Percentiles rank a stretch among this genome's conserved stretches.
Evolutionary conservation across 2,329 filamentous ascomycete genomes (phyloP).

Genomic region (Aureobasidium mangrovei): DNA sequence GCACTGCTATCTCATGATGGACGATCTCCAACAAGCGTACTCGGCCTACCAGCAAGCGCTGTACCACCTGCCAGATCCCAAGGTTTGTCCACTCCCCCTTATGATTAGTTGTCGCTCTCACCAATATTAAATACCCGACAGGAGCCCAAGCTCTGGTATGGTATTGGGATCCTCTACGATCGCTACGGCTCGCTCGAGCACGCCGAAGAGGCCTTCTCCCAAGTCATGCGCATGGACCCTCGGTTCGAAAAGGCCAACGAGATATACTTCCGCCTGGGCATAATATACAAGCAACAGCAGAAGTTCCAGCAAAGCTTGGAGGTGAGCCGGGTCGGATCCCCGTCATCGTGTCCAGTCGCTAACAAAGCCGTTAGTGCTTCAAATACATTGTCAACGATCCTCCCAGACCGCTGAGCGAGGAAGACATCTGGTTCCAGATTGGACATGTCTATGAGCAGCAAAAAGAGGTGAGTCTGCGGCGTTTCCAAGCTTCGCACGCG

Average conservation of each 20-base stretch:
- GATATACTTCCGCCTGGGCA: conserved; percentile 97
- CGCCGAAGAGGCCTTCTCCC: conserved; percentile 94
- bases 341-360: conserved; percentile 15
- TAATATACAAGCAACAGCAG: conserved; percentile 98
- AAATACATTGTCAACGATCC: conserved; percentile 94
- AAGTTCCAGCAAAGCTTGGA: conserved; percentile 90
- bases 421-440: conserved; percentile 99
- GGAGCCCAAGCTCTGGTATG: conserved; percentile 98
- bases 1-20: conserved; percentile 99
- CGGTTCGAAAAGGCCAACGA: conserved; percentile 98
- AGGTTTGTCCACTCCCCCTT: conserved; percentile 48
- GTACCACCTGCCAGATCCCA: conserved; percentile 86
- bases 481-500: background rate
- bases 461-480: conserved; percentile 70
- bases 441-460: conserved; percentile 98
- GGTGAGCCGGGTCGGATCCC: conserved; percentile 40
- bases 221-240: conserved; percentile 98
- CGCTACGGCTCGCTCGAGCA: conserved; percentile 93
- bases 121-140: conserved; percentile 28
- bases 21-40: conserved; percentile 93
- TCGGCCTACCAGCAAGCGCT: conserved; percentile 92
- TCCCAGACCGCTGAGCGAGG: conserved; percentile 83
- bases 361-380: conserved; percentile 63
- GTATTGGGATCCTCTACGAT: conserved; percentile 95
- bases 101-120: conserved; percentile 3